Conservation (phyloP, 2,329 filamentous ascomycete genomes). For the Botryotinia calthae region DNA sequence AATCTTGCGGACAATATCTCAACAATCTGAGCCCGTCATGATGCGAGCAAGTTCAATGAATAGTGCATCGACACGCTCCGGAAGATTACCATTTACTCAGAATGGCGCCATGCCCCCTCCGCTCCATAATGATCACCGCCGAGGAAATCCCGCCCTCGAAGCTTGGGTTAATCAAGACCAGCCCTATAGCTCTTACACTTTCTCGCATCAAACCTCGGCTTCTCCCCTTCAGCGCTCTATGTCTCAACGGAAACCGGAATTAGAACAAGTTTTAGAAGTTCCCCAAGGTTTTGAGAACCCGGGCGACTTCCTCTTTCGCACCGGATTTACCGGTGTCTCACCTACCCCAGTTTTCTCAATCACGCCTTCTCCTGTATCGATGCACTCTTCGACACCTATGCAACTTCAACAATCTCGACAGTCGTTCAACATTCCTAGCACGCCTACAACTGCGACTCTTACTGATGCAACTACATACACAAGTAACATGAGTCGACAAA, state of each 20-base stretch:
- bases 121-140: constrained; percentile 29
- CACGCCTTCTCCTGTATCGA: constrained; percentile 22
- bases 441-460: constrained; percentile 36
- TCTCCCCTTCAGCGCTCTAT: constrained; percentile 25
- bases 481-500: constrained; percentile 39
- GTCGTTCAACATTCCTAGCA: constrained; percentile 34
- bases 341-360: constrained; percentile 28
- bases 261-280: constrained; percentile 35
- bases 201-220: constrained; percentile 27
- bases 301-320: constrained; percentile 31
- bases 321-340: constrained; percentile 17
- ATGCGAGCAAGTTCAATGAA: constrained; percentile 34
- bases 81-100: constrained; percentile 34
- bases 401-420: constrained; percentile 26
- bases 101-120: constrained; percentile 31
- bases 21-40: constrained; percentile 36
- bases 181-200: constrained; percentile 31
- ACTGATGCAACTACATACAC: constrained; percentile 37
- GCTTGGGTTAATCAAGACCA: constrained; percentile 35
- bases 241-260: constrained; percentile 30
- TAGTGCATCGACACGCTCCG: constrained; percentile 30
- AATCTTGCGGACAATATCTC: constrained; percentile 32
- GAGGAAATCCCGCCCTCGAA: constrained; percentile 31
- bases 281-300: constrained; percentile 32
- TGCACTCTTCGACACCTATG: constrained; percentile 10